Evolutionary conservation across 139 green algal species (phyloP), one percentile per base, ranked within the genome.

Genomic region (Haematococcus lacustris): DNA sequence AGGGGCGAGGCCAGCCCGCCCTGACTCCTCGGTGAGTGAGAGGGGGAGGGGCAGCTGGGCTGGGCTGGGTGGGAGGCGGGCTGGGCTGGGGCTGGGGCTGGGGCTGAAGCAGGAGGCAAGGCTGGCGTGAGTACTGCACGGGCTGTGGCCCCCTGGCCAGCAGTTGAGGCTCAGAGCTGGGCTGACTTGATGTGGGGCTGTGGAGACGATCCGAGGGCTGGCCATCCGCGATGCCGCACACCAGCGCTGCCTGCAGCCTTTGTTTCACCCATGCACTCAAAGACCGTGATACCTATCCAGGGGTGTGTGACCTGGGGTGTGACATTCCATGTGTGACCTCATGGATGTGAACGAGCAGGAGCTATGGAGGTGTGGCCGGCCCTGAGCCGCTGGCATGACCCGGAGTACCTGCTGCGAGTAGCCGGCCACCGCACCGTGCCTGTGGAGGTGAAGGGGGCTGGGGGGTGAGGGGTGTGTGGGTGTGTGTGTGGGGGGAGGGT

Each of bases 371-470:
- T 76, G 65, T 98, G 93, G 93, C 92, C 93, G 3, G 93, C 93
- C 0, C 37, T 96, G 40, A 32, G 40, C 0, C 75, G 73, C 37
- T 98, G 93, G 92, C 64, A 68, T 1, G 78, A 92, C 61, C 37
- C 85, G 33, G 38, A 37, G 0, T 96, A 97, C 79, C 73, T 96
- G 37, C 30, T 38, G 25, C 70, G 70, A n/a, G 83, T 90, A 50
- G 88, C 89, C 4, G 93, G 92, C 0, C 53, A 51, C 9, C 82
- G 93, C 34, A 98, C 93, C 0, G 89, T 98, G 38, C 93, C 93
- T 3, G 86, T 98, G 63, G 34, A 40, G 35, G 63, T 69, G 34
- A 9, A 25, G 4, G 26, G 50, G n/a, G n/a, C n/a, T n/a, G n/a
- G n/a, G n/a, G n/a, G n/a, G n/a, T n/a, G n/a, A n/a, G n/a, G n/a